Base-by-base conservation (phyloP, 257 asterid genomes). In the Penstemon newberryi region DNA sequence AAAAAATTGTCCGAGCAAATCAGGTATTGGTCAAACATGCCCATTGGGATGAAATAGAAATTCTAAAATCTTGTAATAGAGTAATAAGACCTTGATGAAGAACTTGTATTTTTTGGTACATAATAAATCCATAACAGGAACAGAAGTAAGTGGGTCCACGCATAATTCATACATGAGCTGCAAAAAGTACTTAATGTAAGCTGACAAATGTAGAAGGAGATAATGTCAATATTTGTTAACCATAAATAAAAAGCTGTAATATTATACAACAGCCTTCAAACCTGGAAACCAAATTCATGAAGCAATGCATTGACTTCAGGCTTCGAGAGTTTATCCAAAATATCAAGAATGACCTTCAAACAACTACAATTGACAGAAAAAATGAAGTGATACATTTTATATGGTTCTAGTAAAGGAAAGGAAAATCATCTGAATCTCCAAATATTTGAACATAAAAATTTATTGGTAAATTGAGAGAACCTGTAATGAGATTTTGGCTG, bases 281-380 rank as follows among this genome's bases (percentile, higher is more conserved):
- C 99, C 96, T 91, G 97, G 75, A 94, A 91, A 58, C 95, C 95
- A 79, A 91, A 94, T 80, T 94, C 99, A 76, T 91, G 91, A 81
- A 94, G 96, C 78, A 82, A 67, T 10, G 92, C 95, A 74, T 93
- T 91, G 77, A 83, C 83, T 33, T 89, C 97, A 60, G 97, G 96
- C 80, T 83, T 94, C 71, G 78, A 73, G 67, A 87, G 89, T 70
- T 81, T 87, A 67, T 91, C 97, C 86, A 94, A 73, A 69, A 89
- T 75, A 59, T 89, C 96, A 70, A 94, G 97, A 83, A 89, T 83
- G 79, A 94, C 92, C 92, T 91, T 91, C 89, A 94, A 83, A 80
- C 97, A 91, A 85, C 99, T 94, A 74, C 41, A 77, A 51, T 58
- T 55, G 73, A 70, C 60, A 67, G 49, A 63, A 76, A 75, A 70